These are phyloP conservation scores for Penicillium silybi DNA, from an alignment of 495 filamentous ascomycete species.

Conservation along the genomic window DNA sequence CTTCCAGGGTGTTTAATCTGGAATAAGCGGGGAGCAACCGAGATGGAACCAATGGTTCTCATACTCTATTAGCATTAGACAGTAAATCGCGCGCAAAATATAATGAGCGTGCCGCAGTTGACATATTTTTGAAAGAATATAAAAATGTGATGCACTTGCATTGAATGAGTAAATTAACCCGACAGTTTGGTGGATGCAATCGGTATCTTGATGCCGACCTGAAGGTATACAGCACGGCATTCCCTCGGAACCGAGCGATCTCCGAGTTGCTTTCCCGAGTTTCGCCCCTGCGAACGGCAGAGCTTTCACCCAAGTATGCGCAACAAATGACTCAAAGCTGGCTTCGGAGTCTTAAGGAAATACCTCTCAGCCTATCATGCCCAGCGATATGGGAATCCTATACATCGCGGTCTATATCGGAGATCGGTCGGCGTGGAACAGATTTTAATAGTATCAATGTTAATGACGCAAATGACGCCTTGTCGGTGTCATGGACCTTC, in stretches of 20 bases:
- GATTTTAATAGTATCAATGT: not conserved
- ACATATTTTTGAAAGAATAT: not conserved
- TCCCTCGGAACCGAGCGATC: slow-evolving; percentile 16
- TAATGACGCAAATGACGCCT: not conserved
- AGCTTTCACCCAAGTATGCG: slow-evolving; percentile 3
- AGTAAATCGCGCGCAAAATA: not conserved
- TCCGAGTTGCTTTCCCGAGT: slow-evolving; percentile 9
- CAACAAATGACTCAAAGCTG: not conserved
- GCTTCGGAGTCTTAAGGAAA: not conserved
- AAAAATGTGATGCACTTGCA: not conserved
- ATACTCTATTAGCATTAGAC: not conserved
- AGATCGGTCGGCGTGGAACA: slow-evolving; percentile 13
- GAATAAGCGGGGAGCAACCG: too few relatives aligned
- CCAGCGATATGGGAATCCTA: not conserved
- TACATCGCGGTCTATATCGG: slow-evolving; percentile 8
- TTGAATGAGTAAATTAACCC: not conserved
- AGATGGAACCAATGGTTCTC: too few relatives aligned
- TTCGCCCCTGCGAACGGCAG: not conserved
- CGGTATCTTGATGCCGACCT: not conserved
- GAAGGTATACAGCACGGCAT: not conserved
- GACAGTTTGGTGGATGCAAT: not conserved
- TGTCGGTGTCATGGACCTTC: not conserved
- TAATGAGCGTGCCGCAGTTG: too few relatives aligned
- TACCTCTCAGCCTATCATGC: not conserved
- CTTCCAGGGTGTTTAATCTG: too few relatives aligned